Evolutionary conservation across 2,329 filamentous ascomycete species (phyloP).

Genomic region (Chalara sp.): DNA sequence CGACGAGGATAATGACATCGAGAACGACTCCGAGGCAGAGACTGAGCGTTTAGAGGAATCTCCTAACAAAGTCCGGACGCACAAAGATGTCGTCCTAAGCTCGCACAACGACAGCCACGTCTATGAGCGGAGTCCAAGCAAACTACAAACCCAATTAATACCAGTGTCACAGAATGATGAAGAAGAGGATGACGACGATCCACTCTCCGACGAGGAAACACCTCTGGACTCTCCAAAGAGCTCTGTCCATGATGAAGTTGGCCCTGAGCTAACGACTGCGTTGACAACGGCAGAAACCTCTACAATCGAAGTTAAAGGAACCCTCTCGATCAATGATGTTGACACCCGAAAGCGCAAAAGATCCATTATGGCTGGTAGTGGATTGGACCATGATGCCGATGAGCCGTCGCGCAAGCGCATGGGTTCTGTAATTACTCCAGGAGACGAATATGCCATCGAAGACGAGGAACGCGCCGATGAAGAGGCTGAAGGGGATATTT

Average conservation of each 20-base stretch:
- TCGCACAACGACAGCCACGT: slow-evolving; percentile 45
- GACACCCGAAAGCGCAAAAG: slow-evolving; percentile 32
- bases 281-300: slow-evolving; percentile 30
- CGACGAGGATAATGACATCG: slow-evolving; percentile 43
- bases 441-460: slow-evolving; percentile 38
- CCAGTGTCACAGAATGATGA: slow-evolving; percentile 37
- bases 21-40: slow-evolving; percentile 72
- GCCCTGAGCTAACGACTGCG: slow-evolving; percentile 18
- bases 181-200: slow-evolving; percentile 29
- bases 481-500: slow-evolving; percentile 25
- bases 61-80: slow-evolving; percentile 57
- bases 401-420: slow-evolving; percentile 42
- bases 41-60: slow-evolving; percentile 89
- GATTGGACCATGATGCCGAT: slow-evolving; percentile 27
- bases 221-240: slow-evolving; percentile 30
- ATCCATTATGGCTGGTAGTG: slow-evolving; percentile 24
- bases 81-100: slow-evolving; percentile 54
- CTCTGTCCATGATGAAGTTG: slow-evolving; percentile 32
- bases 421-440: slow-evolving; percentile 37
- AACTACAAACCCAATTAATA: slow-evolving; percentile 56
- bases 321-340: slow-evolving; percentile 15
- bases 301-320: slow-evolving; percentile 18
- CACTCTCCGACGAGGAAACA: slow-evolving; percentile 28
- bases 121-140: slow-evolving; percentile 68
- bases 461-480: slow-evolving; percentile 37